These are phyloP conservation scores for Ustilago bromivora DNA, from an alignment of 1,284 basidiomycete species.

Conservation along the genomic window DNA sequence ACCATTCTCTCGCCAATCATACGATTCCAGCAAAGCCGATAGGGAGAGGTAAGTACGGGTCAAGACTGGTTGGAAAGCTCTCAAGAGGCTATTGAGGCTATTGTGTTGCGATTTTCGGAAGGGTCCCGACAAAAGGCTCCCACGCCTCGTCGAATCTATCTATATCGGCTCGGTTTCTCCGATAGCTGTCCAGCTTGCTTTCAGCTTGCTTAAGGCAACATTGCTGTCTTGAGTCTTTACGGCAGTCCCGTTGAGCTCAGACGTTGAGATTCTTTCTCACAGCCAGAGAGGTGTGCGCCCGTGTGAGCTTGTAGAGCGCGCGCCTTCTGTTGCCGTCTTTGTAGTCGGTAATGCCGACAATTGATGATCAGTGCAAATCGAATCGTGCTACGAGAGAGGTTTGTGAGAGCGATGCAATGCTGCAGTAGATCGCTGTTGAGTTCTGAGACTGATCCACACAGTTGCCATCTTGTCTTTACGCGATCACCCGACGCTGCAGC, in stretches of 20 bases:
- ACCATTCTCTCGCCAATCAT: neutral
- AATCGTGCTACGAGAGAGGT: neutral
- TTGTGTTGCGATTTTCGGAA: neutral
- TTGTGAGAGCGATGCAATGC: neutral
- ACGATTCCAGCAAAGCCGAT: neutral
- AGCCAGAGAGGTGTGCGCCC: neutral
- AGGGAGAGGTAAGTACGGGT: no score
- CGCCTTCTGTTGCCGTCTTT: neutral
- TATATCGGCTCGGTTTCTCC: neutral
- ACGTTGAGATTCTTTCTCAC: neutral
- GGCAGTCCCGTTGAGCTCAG: neutral
- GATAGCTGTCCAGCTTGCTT: neutral
- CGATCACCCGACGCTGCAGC: constrained; percentile 8
- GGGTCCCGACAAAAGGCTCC: neutral
- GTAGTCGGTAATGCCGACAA: neutral
- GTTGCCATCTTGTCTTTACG: neutral
- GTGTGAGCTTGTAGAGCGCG: neutral
- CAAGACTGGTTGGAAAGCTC: no score
- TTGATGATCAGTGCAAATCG: neutral
- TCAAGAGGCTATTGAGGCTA: neutral
- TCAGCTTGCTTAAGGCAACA: no score
- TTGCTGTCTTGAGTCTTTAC: no score
- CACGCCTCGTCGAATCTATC: neutral
- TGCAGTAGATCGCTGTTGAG: neutral
- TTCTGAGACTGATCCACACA: neutral